Percentiles rank a stretch among this genome's conserved stretches.
These are phyloP conservation scores for Acrodontium crateriforme DNA, from an alignment of 2,329 filamentous ascomycete species.

Conservation along the genomic window DNA sequence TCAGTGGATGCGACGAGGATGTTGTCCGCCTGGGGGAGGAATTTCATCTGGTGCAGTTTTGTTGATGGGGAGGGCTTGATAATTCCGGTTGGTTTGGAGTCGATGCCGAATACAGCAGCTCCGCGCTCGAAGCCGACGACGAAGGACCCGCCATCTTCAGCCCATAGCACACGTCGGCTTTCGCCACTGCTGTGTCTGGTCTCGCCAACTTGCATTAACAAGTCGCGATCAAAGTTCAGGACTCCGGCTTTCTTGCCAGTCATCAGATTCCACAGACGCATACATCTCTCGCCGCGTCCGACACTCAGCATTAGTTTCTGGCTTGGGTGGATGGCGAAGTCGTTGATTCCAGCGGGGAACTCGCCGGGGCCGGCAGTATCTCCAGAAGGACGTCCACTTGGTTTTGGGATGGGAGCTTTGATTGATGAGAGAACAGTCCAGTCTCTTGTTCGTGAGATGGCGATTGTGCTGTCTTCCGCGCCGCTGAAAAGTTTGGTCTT, in stretches of 20 bases:
- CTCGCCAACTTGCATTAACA: conserved; percentile 65
- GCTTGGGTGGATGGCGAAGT: conserved; percentile 88
- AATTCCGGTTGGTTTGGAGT: conserved; percentile 66
- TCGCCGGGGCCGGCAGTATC: conserved; percentile 76
- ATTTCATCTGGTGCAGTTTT: conserved; percentile 73
- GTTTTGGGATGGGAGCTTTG: conserved; percentile 75
- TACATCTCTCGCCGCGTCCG: conserved; percentile 74
- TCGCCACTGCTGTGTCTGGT: conserved; percentile 66
- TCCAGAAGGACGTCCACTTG: conserved; percentile 66
- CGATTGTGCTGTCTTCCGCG: conserved; percentile 82
- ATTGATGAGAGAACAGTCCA: conserved; percentile 80
- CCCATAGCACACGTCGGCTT: conserved; percentile 71
- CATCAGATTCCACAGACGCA: conserved; percentile 92
- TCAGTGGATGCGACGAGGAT: conserved; percentile 73
- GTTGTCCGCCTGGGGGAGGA: conserved; percentile 41
- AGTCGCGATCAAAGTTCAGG: conserved; percentile 63
- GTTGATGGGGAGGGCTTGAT: conserved; percentile 53
- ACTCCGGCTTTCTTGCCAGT: conserved; percentile 93
- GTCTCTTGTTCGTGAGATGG: conserved; percentile 74
- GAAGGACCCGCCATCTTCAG: conserved; percentile 63
- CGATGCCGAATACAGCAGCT: conserved; percentile 72
- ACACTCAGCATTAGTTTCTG: conserved; percentile 96
- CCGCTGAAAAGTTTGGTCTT: conserved; percentile 77
- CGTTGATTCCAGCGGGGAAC: conserved; percentile 77
- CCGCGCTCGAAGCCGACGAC: conserved; percentile 81